phyloP scores from a whole-genome alignment of 2,329 filamentous ascomycete genomes.

The Cladophialophora yegresii region DNA sequence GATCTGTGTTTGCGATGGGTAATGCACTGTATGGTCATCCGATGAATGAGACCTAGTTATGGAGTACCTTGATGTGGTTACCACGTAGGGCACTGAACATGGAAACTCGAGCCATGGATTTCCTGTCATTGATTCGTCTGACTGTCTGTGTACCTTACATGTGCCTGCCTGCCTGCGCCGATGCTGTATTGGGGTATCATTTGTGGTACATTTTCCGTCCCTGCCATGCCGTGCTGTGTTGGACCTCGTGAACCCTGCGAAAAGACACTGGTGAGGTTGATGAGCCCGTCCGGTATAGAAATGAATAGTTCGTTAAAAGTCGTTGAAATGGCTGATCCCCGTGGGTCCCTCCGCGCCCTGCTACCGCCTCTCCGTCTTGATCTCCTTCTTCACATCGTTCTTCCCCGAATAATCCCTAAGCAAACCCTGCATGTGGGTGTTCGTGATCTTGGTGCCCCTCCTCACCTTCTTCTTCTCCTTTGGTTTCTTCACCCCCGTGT shows the following conservation, averaged over 20 bases:
- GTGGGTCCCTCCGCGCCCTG: neutral
- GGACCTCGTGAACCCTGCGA: neutral
- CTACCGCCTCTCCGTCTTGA: neutral
- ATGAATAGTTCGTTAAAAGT: neutral
- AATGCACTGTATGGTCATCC: too few species aligned
- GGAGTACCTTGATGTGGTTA: too few species aligned
- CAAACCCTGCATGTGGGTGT: slow-evolving; percentile 70
- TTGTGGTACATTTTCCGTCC: neutral
- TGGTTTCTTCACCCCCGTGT: slow-evolving; percentile 58
- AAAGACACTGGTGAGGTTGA: neutral
- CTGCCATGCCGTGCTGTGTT: neutral
- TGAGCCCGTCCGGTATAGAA: neutral
- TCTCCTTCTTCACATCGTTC: slow-evolving; percentile 8
- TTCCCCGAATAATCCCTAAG: slow-evolving; percentile 34
- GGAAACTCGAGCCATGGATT: too few species aligned
- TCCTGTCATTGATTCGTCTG: neutral
- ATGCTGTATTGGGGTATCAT: neutral
- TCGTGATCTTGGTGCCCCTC: slow-evolving; percentile 77
- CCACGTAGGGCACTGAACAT: too few species aligned
- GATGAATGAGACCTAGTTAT: too few species aligned
- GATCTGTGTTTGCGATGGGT: neutral
- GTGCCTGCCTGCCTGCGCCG: neutral
- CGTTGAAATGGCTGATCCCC: neutral
- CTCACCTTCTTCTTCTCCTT: slow-evolving; percentile 72
- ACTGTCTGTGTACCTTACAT: neutral